Conservation (phyloP, 177 flowering plant species). For the Vitis hybrid region DNA sequence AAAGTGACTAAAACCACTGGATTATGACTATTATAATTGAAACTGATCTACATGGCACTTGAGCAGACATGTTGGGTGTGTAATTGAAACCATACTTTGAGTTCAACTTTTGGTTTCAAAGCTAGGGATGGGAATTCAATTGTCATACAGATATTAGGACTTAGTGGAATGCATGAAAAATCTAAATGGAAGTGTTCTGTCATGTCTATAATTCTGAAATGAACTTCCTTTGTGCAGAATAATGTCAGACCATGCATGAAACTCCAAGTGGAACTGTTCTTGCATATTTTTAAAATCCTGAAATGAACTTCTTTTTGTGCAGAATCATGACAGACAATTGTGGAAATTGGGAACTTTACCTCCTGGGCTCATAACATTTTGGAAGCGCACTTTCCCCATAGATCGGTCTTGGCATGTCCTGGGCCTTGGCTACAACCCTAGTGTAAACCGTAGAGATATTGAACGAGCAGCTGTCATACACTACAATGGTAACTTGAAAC, state of each 20-base stretch:
- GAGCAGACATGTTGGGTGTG: too few relatives aligned
- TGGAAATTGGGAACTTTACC: slow-evolving; percentile 98
- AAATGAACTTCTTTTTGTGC: slow-evolving; percentile 16
- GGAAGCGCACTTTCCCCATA: slow-evolving; percentile 67
- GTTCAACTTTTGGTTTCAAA: too few relatives aligned
- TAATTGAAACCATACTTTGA: too few relatives aligned
- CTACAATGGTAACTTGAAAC: slow-evolving; percentile 96
- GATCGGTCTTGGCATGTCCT: slow-evolving; percentile 85
- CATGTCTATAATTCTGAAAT: too few relatives aligned
- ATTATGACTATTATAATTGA: neutral
- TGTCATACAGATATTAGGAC: too few relatives aligned
- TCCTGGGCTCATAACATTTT: slow-evolving; percentile 92
- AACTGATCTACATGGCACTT: too few relatives aligned
- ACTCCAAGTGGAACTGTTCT: neutral
- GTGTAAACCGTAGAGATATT: slow-evolving; percentile 67
- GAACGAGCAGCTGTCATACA: slow-evolving; percentile 86
- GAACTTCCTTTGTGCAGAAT: too few relatives aligned
- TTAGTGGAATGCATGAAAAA: too few relatives aligned
- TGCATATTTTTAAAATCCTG: neutral
- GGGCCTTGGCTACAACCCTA: slow-evolving; percentile 92
- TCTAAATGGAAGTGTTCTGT: too few relatives aligned
- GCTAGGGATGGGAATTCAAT: too few relatives aligned
- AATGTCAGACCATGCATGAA: neutral
- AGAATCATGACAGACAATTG: slow-evolving; percentile 82
- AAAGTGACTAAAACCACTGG: neutral